phyloP scores from a whole-genome alignment of 805 yeast genomes.

The Saccharomycopsis lassenensis region DNA sequence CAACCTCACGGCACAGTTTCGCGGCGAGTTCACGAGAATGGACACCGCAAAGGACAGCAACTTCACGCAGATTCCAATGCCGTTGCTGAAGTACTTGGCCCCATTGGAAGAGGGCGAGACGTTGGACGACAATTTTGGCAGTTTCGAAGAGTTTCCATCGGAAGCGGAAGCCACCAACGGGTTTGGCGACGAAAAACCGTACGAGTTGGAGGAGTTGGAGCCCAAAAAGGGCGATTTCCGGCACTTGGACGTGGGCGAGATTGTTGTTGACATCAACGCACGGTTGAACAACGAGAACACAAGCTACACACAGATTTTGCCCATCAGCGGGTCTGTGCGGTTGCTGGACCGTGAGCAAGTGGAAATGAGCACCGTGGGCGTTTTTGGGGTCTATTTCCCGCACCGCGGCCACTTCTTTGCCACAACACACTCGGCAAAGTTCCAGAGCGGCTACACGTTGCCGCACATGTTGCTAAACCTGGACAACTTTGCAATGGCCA shows the following conservation, averaged over 20 bases:
- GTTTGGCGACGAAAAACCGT: slow-evolving; percentile 16
- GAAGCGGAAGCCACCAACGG: slow-evolving; percentile 8
- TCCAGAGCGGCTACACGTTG: slow-evolving; percentile 48
- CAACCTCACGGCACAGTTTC: slow-evolving; percentile 39
- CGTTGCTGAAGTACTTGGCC: slow-evolving; percentile 25
- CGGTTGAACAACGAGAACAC: background rate
- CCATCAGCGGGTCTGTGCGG: slow-evolving; percentile 1
- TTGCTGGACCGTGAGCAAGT: slow-evolving; percentile 34
- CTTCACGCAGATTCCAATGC: slow-evolving; percentile 24
- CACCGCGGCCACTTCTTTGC: slow-evolving; percentile 52
- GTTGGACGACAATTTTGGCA: slow-evolving; percentile 8
- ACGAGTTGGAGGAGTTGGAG: slow-evolving; percentile 13
- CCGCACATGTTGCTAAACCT: slow-evolving; percentile 42
- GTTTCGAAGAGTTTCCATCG: slow-evolving; percentile 10
- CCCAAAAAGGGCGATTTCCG: slow-evolving; percentile 26
- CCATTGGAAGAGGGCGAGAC: slow-evolving; percentile 19
- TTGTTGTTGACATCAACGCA: slow-evolving; percentile 9
- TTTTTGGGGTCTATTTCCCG: slow-evolving; percentile 58
- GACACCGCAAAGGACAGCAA: slow-evolving; percentile 18
- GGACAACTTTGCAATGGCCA: slow-evolving; percentile 14
- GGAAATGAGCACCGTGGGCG: slow-evolving; percentile 36
- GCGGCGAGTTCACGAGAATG: slow-evolving; percentile 30
- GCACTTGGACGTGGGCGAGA: slow-evolving; percentile 23
- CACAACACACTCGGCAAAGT: slow-evolving; percentile 51
- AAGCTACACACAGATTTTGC: slow-evolving; percentile 21